These are phyloP conservation scores for Wickerhamiella nectarea DNA, from an alignment of 805 yeast species.

Conservation along the genomic window DNA sequence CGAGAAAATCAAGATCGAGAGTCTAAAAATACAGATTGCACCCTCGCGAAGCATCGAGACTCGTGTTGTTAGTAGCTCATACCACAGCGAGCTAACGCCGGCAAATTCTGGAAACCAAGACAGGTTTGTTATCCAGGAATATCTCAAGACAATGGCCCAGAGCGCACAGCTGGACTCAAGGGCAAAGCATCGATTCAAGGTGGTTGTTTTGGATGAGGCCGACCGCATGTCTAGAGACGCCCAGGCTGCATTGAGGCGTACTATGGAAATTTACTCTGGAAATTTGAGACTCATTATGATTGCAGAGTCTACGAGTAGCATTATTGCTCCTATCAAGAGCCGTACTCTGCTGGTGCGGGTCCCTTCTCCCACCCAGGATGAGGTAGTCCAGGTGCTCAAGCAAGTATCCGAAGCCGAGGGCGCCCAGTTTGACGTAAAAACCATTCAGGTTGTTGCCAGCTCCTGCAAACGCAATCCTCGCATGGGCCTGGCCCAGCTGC, in stretches of 20 bases:
- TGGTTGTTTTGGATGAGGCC: conserved; percentile 87
- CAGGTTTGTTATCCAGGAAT: conserved; percentile 85
- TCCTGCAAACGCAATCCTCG: conserved; percentile 61
- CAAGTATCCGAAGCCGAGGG: conserved; percentile 46
- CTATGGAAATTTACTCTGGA: conserved; percentile 51
- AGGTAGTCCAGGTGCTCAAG: conserved; percentile 42
- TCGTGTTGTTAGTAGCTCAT: conserved; percentile 81
- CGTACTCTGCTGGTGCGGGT: conserved; percentile 81
- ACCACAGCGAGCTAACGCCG: conserved; percentile 91
- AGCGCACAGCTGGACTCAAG: conserved; percentile 85
- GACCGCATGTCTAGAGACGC: conserved; percentile 93
- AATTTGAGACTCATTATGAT: conserved; percentile 74
- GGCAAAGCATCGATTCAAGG: conserved; percentile 41
- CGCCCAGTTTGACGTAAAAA: conserved; percentile 27
- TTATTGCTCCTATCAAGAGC: conserved; percentile 87
- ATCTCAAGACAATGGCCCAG: conserved; percentile 87
- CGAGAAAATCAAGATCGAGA: conserved; percentile 77
- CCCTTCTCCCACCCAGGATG: conserved; percentile 59
- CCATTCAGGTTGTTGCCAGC: conserved; percentile 36
- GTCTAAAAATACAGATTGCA: conserved; percentile 60
- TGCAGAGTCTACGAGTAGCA: conserved; percentile 80
- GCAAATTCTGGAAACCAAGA: conserved; percentile 94
- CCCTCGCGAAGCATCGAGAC: conserved; percentile 72
- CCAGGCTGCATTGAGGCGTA: conserved; percentile 81
- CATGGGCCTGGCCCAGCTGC: conserved; percentile 62